Evolutionary conservation across 352 stramenopile genomes (phyloP), one percentile per base, ranked within the genome.

Genomic region (Phytophthora lateralis): DNA sequence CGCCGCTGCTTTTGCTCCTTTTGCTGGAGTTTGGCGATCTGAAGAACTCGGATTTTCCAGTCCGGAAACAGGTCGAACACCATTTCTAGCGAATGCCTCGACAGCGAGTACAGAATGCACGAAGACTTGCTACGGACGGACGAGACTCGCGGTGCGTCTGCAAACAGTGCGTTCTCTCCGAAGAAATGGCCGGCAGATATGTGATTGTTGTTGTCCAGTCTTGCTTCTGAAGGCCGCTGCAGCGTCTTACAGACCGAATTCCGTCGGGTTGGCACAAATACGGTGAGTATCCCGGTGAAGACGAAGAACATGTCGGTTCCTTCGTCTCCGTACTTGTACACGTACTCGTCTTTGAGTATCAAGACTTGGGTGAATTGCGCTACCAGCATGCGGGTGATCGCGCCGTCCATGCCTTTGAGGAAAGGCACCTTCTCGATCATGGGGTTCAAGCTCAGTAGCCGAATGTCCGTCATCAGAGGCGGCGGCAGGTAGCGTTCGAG

Each of bases 231-330:
- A 9, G 11, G 1, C 2, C 1, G 46, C 26, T 30, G 26, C 6
- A 30, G 26, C 26, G 42, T 21, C 7, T 30, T 44, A 3, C n/a
- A 9, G 3, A 56, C 12, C 17, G 49, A 5, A 9, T 57, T 26
- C 5, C n/a, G 58, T 29, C 32, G n/a, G 10, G 15, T 38, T 8
- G 45, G 24, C 2, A n/a, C 30, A 30, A 76, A 54, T n/a, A 75
- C 49, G 6, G 60, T 55, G 20, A 85, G 37, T 17, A 71, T 53
- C 4, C 76, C 76, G 10, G 76, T 75, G 44, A 78, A 83, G 15
- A 85, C 66, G 49, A 85, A 82, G 53, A 61, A 85, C 71, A 85
- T 83, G 24, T 85, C 76, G n/a, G 49, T 80, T 11, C 76, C 74
- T 8, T 70, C 53, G 21, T 81, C 71, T 2, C 66, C 61, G 18